Evolutionary conservation across 2,329 filamentous ascomycete species (phyloP).

Genomic region (Aspergillus sojae): DNA sequence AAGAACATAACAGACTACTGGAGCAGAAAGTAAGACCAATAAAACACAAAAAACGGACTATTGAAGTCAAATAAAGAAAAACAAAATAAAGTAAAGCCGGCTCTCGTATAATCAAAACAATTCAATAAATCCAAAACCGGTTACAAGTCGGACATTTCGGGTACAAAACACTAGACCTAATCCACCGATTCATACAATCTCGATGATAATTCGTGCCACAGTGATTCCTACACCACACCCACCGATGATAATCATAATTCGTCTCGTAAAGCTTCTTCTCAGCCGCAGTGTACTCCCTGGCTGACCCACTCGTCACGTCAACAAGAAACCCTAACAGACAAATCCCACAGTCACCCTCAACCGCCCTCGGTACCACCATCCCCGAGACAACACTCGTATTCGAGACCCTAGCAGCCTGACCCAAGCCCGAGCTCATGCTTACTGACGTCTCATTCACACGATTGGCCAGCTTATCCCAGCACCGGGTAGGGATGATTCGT

Average conservation of each 20-base stretch:
- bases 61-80: neutral
- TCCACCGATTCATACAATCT: slow-evolving; percentile 18
- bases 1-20: neutral
- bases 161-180: neutral
- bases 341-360: slow-evolving; percentile 17
- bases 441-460: neutral
- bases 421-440: neutral
- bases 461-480: neutral
- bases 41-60: neutral
- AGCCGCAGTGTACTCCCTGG: neutral
- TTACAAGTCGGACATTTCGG: slow-evolving; percentile 22
- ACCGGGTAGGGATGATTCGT: neutral
- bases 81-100: neutral
- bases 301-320: neutral
- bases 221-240: slow-evolving; percentile 18
- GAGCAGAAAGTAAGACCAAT: neutral
- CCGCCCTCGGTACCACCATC: neutral
- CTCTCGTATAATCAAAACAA: neutral
- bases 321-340: neutral
- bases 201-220: slow-evolving; percentile 24
- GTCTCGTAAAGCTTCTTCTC: neutral
- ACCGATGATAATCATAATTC: neutral
- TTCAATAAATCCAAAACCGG: slow-evolving; percentile 10
- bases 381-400: neutral
- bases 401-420: neutral